A percentile compares a stretch with the other conserved stretches of the same genome.
These are phyloP conservation scores for Colletotrichum cordylinicola DNA, from an alignment of 2,329 filamentous ascomycete genomes.

Conservation along the genomic window DNA sequence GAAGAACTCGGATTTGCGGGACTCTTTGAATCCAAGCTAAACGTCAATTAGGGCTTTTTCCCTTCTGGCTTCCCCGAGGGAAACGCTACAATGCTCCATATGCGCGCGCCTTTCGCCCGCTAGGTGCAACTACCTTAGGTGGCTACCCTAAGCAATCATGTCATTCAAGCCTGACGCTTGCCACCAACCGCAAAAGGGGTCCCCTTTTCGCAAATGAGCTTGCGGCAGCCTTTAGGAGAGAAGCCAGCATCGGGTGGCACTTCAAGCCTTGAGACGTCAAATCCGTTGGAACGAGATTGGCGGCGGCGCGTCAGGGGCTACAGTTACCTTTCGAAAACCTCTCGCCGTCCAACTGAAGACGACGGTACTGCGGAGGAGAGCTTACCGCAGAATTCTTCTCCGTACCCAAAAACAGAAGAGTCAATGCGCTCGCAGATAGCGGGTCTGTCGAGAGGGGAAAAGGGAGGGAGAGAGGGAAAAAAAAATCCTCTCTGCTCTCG, in stretches of 20 bases:
- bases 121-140: neutral
- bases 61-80: neutral
- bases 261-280: neutral
- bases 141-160: neutral
- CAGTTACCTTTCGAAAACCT: neutral
- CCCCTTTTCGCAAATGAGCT: neutral
- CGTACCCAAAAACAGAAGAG: neutral
- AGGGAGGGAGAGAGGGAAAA: neutral
- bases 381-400: neutral
- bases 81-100: neutral
- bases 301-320: neutral
- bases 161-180: slow-evolving; percentile 1
- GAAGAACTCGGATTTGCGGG: neutral
- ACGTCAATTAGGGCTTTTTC: neutral
- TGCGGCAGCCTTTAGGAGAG: neutral
- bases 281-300: slow-evolving; percentile 2
- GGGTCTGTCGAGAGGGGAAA: neutral
- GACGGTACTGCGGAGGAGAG: neutral
- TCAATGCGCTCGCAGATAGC: neutral
- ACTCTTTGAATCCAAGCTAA: neutral
- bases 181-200: neutral
- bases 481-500: neutral
- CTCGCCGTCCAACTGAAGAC: neutral
- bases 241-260: neutral
- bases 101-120: neutral